These are phyloP conservation scores for Tolypocladium nubicola DNA, from an alignment of 2,329 filamentous ascomycete species.

Conservation along the genomic window DNA sequence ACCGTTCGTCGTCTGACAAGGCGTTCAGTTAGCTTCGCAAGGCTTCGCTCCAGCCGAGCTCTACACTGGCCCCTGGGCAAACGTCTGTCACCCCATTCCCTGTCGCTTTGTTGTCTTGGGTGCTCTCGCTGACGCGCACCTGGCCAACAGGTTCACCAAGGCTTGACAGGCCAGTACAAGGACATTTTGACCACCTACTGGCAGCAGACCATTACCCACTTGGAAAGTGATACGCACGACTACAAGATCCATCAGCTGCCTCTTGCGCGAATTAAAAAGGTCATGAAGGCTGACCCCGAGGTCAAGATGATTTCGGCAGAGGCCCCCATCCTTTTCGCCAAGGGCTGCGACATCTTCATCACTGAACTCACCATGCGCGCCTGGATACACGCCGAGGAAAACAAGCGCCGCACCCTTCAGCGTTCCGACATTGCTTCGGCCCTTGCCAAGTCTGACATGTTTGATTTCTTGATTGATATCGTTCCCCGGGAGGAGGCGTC, in stretches of 20 bases:
- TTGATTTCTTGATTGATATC: slow-evolving; percentile 98
- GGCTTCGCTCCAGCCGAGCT: slow-evolving; percentile 88
- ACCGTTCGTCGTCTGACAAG: slow-evolving; percentile 12
- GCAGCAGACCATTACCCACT: slow-evolving; percentile 94
- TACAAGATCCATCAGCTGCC: slow-evolving; percentile 98
- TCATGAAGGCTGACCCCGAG: slow-evolving; percentile 98
- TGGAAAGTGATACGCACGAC: slow-evolving; percentile 91
- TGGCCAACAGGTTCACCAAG: slow-evolving; percentile 77
- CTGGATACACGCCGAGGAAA: slow-evolving; percentile 98
- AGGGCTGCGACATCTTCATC: slow-evolving; percentile 98
- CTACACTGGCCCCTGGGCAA: slow-evolving; percentile 91
- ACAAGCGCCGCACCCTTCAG: slow-evolving; percentile 91
- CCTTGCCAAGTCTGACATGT: slow-evolving; percentile 97
- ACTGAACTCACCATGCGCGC: slow-evolving; percentile 98
- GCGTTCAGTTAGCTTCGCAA: slow-evolving; percentile 65
- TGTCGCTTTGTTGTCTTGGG: not conserved
- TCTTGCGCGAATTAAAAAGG: slow-evolving; percentile 97
- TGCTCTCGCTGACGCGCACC: not conserved
- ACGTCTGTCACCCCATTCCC: slow-evolving; percentile 47
- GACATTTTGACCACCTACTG: slow-evolving; percentile 98
- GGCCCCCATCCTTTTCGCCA: slow-evolving; percentile 93
- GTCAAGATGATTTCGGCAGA: slow-evolving; percentile 99
- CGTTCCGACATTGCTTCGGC: slow-evolving; percentile 94
- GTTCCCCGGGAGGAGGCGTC: slow-evolving; percentile 91
- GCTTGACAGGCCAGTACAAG: slow-evolving; percentile 82